These are phyloP conservation scores for Pythium plurisporium DNA, from an alignment of 352 stramenopile species.

Conservation along the genomic window DNA sequence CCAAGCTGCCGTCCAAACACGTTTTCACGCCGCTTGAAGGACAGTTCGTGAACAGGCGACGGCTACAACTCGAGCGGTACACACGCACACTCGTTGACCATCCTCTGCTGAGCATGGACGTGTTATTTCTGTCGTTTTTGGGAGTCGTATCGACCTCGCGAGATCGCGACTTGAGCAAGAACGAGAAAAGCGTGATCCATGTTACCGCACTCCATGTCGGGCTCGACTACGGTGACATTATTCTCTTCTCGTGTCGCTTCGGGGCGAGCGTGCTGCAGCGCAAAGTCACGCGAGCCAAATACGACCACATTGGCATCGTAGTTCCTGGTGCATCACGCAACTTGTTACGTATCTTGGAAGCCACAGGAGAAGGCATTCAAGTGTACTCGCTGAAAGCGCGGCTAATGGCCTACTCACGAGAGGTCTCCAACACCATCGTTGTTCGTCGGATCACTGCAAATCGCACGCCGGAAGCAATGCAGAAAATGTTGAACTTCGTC, in stretches of 20 bases:
- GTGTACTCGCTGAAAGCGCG: constrained; percentile 74
- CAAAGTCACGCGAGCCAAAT: constrained; percentile 75
- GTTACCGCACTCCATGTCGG: constrained; percentile 73
- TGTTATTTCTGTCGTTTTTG: constrained; percentile 72
- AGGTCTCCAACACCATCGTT: constrained; percentile 81
- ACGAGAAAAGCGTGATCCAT: constrained; percentile 59
- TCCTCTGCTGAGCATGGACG: constrained; percentile 44
- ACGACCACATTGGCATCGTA: constrained; percentile 80
- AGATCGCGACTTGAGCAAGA: constrained; percentile 56
- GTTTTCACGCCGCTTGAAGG: constrained; percentile 65
- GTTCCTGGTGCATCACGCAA: constrained; percentile 55
- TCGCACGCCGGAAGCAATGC: constrained; percentile 39
- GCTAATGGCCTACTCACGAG: constrained; percentile 71
- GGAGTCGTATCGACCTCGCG: constrained; percentile 66
- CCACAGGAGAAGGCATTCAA: constrained; percentile 74
- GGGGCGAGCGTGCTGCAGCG: constrained; percentile 71
- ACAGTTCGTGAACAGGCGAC: constrained; percentile 54
- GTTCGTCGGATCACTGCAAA: constrained; percentile 46
- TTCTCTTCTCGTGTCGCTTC: constrained; percentile 80
- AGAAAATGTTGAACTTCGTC: constrained; percentile 52
- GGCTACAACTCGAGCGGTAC: constrained; percentile 67
- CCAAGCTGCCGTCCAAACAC: constrained; percentile 55
- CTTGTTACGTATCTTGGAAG: constrained; percentile 73
- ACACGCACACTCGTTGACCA: constrained; percentile 46
- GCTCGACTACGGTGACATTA: constrained; percentile 65